These are phyloP conservation scores for Phaeosphaeriaceae sp. DNA, from an alignment of 2,329 filamentous ascomycete genomes.

Conservation along the genomic window DNA sequence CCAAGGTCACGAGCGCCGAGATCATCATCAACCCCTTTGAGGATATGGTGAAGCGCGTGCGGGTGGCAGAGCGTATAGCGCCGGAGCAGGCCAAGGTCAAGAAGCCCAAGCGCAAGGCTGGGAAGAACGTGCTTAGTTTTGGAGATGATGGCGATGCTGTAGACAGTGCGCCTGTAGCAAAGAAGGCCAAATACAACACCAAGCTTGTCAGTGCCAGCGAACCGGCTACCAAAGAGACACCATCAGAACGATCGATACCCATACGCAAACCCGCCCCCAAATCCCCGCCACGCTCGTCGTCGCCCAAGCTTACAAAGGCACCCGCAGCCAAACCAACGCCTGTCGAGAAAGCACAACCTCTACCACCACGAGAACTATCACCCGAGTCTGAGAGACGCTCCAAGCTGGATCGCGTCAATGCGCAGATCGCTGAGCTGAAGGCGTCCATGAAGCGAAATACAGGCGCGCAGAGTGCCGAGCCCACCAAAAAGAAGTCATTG, in stretches of 20 bases:
- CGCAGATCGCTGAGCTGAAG: conserved; percentile 81
- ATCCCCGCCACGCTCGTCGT: conserved; percentile 32
- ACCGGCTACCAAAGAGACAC: conserved; percentile 40
- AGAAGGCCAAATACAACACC: conserved; percentile 81
- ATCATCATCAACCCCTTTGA: conserved; percentile 83
- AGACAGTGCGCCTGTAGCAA: conserved; percentile 66
- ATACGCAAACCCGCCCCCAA: conserved; percentile 38
- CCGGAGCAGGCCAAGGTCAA: conserved; percentile 54
- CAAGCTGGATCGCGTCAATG: conserved; percentile 74
- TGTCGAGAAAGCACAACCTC: conserved; percentile 24
- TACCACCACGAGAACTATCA: conserved; percentile 49
- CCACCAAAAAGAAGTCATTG: conserved; percentile 63
- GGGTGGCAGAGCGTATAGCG: conserved; percentile 60
- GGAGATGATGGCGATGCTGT: conserved; percentile 68
- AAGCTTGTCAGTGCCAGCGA: conserved; percentile 66
- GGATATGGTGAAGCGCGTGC: conserved; percentile 76
- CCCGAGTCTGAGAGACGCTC: conserved; percentile 46
- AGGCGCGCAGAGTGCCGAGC: conserved; percentile 36
- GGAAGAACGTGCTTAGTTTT: conserved; percentile 81
- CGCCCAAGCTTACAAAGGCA: conserved; percentile 26
- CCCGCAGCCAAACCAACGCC: conserved; percentile 19
- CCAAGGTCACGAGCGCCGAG: conserved; percentile 76
- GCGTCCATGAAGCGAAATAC: conserved; percentile 77
- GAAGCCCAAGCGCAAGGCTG: conserved; percentile 72
- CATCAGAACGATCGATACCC: conserved; percentile 35